Base-by-base conservation (phyloP, 108 stramenopile genomes). In the Cyclotella kingstonii region DNA sequence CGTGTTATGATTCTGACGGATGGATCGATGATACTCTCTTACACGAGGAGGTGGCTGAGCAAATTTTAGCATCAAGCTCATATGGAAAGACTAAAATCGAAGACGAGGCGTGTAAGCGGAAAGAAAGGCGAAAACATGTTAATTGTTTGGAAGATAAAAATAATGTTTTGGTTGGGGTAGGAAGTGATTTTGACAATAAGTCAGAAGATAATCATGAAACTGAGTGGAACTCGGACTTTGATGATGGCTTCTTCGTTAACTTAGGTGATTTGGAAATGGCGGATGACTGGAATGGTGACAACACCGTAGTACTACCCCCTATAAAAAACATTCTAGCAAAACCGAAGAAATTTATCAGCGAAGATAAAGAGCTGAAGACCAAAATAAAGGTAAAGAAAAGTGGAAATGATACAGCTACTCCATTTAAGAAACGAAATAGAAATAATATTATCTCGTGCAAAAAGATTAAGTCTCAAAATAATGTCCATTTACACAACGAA, bases 221-320 rank as follows among this genome's bases (percentile, higher is more conserved):
- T 9, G 43, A 44, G 8, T 45, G n/a, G 19, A 4, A 75, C 5
- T 61, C 60, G 2, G 66, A 62, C 34, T 63, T 66, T 46, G 87
- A 90, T 55, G 82, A 79, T 57, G 88, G 82, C 30, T 93, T 93
- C 80, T 93, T 93, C 70, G 92, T 93, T 55, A 93, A 93, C 58
- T 72, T 93, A 17, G 92, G 92, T 6, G 78, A 81, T 38, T 62
- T 90, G 43, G 89, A 90, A 70, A 79, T 93, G 68, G 92, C 85
- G 27, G 84, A 86, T 60, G 87, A 84, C 12, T 84, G 79, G 64
- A 79, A 60, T 8, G 78, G 74, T 6, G 84, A 84, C 21, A 54
- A 78, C 27, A 82, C 87, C 54, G 84, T 70, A 3, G 56, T 46
- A 23, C 51, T 58, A 22, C 21, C 56, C 10, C 40, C 54, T 15